Percentiles rank a stretch among this genome's conserved stretches.
These are phyloP conservation scores for Alloteropsis semialata DNA, from an alignment of 176 grass and related monocot species.

Conservation along the genomic window DNA sequence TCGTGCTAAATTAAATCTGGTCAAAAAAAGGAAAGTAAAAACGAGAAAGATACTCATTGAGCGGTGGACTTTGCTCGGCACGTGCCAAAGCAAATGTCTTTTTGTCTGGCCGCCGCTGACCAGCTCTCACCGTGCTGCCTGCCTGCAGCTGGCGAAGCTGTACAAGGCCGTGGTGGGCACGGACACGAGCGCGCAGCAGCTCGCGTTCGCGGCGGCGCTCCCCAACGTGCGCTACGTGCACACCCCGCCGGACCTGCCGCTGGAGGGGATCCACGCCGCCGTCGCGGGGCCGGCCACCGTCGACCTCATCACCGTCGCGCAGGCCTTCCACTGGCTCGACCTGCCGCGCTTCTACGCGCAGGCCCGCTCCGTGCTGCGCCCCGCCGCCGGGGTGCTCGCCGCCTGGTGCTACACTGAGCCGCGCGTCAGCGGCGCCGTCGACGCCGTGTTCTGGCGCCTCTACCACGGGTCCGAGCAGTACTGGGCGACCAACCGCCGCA, in stretches of 20 bases:
- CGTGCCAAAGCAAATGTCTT: background rate
- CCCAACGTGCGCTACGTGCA: conserved; percentile 62
- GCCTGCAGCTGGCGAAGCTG: conserved; percentile 48
- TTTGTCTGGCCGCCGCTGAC: background rate
- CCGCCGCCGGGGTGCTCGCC: conserved; percentile 55
- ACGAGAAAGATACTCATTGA: background rate
- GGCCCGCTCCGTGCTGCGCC: conserved; percentile 44
- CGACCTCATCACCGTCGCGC: conserved; percentile 78
- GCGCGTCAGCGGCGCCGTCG: conserved; percentile 48
- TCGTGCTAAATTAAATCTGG: too few relatives aligned
- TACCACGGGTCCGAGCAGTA: conserved; percentile 48
- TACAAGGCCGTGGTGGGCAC: conserved; percentile 73
- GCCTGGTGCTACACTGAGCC: conserved; percentile 91
- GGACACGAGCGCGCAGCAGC: conserved; percentile 83
- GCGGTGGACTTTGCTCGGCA: background rate
- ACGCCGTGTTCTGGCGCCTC: conserved; percentile 57
- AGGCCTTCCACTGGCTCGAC: conserved; percentile 91
- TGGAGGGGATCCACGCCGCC: conserved; percentile 29
- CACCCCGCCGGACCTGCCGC: conserved; percentile 36
- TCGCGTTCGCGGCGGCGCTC: conserved; percentile 43
- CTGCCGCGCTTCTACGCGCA: conserved; percentile 68
- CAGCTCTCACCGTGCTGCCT: background rate
- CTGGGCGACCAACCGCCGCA: conserved; percentile 61
- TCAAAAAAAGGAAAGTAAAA: background rate
- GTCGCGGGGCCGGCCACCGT: conserved; percentile 49